Conservation (phyloP, 23 red algal genomes). For the Gracilaria domingensis region DNA sequence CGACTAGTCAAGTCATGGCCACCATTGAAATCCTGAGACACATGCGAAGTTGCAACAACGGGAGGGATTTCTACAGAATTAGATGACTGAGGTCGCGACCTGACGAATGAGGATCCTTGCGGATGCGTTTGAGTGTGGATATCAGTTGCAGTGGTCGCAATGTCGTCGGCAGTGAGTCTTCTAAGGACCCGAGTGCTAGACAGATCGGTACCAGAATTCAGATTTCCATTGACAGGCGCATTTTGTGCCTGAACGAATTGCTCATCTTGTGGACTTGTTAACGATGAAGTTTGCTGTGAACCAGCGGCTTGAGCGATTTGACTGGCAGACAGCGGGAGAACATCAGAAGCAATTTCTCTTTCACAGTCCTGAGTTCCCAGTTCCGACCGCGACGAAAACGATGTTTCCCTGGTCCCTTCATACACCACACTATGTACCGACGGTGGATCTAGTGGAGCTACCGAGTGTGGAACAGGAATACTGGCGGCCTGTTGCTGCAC, state of each 20-base stretch:
- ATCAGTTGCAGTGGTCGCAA: constrained; percentile 4
- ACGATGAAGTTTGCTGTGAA: background rate
- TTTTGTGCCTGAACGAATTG: background rate
- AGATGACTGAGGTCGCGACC: constrained; percentile 42
- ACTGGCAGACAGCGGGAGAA: background rate
- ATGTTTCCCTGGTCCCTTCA: constrained; percentile 11
- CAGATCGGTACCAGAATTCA: background rate
- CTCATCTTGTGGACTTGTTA: background rate
- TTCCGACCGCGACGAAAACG: constrained; percentile 28
- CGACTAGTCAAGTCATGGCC: background rate
- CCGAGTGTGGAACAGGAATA: background rate
- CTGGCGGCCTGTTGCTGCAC: background rate
- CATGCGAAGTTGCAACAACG: background rate
- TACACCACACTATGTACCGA: background rate
- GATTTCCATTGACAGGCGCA: background rate
- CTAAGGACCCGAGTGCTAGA: background rate
- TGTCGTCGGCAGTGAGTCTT: background rate
- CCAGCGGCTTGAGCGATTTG: background rate
- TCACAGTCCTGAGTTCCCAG: background rate
- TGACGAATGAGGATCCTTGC: constrained; percentile 34
- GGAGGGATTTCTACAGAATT: constrained; percentile 30
- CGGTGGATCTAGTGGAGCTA: constrained; percentile 1
- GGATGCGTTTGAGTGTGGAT: background rate
- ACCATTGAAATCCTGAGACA: constrained; percentile 21
- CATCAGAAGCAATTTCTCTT: background rate